Evolutionary conservation across 2,329 filamentous ascomycete genomes (phyloP), one percentile per base, ranked within the genome.

Genomic region (Penicillium sp.): DNA sequence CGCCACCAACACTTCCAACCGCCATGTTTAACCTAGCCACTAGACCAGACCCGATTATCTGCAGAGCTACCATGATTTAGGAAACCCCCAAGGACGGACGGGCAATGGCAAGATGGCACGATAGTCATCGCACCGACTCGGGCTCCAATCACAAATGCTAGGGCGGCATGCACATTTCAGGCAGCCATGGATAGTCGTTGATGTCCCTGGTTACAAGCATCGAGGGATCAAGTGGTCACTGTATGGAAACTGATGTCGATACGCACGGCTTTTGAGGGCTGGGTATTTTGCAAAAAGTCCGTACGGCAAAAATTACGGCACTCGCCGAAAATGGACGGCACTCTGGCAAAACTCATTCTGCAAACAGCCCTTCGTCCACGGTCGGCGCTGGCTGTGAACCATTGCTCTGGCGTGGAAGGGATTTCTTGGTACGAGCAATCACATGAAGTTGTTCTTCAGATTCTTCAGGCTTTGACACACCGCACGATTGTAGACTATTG

Each of bases 131-230:
- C 47, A 35, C 24, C 14, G 33, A 55, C 43, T 46, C 43, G 31
- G 43, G 49, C 41, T 35, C 59, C 54, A 59, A 59, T 56, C 53
- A 60, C 49, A 31, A 24, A 31, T 37, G 11, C 50, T 22, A 37
- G 19, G 50, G 54, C 46, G 46, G 60, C 59, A 49, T 54, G 59
- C 51, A 52, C 56, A 31, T 47, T 60, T 58, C 59, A 64, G 59
- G 61, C 61, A 64, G 61, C 61, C 60, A 62, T 58, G 56, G 57
- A 19, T 27, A 49, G 31, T 16, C 11, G 46, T 49, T 49, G 16
- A 31, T 22, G 46, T 35, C 46, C 46, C 46, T 49, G 31, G 46
- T 33, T 49, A 35, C 31, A 49, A 49, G 46, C 43, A 31, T 31
- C 31, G n/a, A 16, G 5, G 43, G 14, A 16, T 27, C 22, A 13